Evolutionary conservation across 2,329 filamentous ascomycete species (phyloP), one percentile per base, ranked within the genome.

Genomic region (Xylariales sp.): DNA sequence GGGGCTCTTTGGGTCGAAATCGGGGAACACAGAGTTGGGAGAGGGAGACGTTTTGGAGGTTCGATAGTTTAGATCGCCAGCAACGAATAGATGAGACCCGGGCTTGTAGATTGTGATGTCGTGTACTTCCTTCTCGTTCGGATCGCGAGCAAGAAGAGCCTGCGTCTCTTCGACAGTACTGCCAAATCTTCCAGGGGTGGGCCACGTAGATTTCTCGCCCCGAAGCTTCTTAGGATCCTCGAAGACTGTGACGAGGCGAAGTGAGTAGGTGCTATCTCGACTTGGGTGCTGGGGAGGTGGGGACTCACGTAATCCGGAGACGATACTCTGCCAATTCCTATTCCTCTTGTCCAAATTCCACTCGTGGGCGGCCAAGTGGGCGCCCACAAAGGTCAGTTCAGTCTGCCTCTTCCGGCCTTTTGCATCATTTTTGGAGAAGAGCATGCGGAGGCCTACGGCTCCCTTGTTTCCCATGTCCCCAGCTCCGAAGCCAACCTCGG

Each of bases 381-480:
- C 93, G 46, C 93, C 90, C 48, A 97, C 90, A 78, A 98, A 96
- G 0, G 93, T 97, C 63, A 97, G 79, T 74, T 92, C 88, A 32
- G 91, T 86, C 4, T 82, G 82, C 56, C 70, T 76, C 9, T 70
- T 72, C 36, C 71, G 74, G 53, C 72, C 75, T 64, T 78, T 70
- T 5, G 75, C 76, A 28, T 77, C 77, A 3, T 82, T 78, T 48
- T 82, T 81, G 4, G 73, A 73, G 14, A 93, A 91, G 14, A 88
- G 85, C 50, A 96, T 80, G 41, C 94, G 86, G 68, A 95, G 84
- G 0, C 91, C 96, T 0, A 97, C 91, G 3, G 94, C 95, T 36
- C 95, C 96, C 81, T 99, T 99, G 80, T 97, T 97, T 16, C 94
- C 96, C 91, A 97, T 96, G 57, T 95, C 91, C 65, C 90, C 90